phyloP scores from a whole-genome alignment of 1,139 yeast species.

The Yamadazyma triangularis region DNA sequence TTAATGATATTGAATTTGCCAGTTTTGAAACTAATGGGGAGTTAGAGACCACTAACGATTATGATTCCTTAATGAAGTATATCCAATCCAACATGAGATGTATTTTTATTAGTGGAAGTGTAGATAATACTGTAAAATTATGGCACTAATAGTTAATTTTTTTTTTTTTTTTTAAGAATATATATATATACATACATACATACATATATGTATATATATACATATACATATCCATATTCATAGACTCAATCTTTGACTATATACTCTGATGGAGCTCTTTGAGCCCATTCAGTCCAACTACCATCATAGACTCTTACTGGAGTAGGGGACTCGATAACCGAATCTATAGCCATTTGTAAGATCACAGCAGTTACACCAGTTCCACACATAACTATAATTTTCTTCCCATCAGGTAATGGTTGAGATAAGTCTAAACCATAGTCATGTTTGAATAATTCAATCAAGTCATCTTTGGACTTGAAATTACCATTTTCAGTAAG shows the following conservation, averaged over 20 bases:
- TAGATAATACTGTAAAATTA: slow-evolving; percentile 48
- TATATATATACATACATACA: background rate
- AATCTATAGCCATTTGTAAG: slow-evolving; percentile 48
- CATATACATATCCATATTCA: no score
- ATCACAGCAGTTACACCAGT: slow-evolving; percentile 94
- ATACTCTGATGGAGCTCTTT: slow-evolving; percentile 34
- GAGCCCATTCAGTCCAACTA: slow-evolving; percentile 79
- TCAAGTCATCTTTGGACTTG: slow-evolving; percentile 43
- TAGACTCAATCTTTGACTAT: slow-evolving; percentile 6
- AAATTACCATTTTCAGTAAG: slow-evolving; percentile 47
- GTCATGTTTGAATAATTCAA: slow-evolving; percentile 37
- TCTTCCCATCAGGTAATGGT: slow-evolving; percentile 36
- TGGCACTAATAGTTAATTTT: slow-evolving; percentile 36
- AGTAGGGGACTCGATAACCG: slow-evolving; percentile 54
- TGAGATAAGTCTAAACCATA: slow-evolving; percentile 29
- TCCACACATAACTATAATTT: slow-evolving; percentile 85
- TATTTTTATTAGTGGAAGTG: slow-evolving; percentile 55
- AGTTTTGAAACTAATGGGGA: slow-evolving; percentile 22
- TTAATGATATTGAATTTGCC: slow-evolving; percentile 60
- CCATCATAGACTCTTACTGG: slow-evolving; percentile 85
- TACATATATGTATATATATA: background rate
- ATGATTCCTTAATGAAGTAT: slow-evolving; percentile 15
- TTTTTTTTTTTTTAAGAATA: background rate
- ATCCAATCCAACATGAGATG: slow-evolving; percentile 50
- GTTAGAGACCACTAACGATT: slow-evolving; percentile 11